phyloP scores from a whole-genome alignment of 2,329 filamentous ascomycete species.

The Dactylellina cionopaga region DNA sequence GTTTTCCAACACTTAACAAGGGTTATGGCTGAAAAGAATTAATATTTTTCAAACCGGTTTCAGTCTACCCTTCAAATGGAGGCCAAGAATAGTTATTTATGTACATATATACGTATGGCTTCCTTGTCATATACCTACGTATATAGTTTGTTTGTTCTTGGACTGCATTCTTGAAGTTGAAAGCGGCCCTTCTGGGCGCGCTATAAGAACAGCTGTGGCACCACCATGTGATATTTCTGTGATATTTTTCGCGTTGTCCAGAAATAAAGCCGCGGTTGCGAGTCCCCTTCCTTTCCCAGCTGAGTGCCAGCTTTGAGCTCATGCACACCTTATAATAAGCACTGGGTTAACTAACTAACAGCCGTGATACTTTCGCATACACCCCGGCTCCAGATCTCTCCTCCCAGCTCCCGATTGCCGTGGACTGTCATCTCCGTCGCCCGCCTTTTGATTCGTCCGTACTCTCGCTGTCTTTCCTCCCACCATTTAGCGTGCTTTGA shows the following conservation, averaged over 20 bases:
- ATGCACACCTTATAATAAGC: too few species aligned
- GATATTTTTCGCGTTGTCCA: constrained; percentile 50
- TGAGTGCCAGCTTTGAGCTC: constrained; percentile 15
- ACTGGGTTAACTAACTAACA: too few species aligned
- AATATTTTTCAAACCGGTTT: too few species aligned
- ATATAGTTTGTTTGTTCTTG: constrained; percentile 4
- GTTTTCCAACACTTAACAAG: too few species aligned
- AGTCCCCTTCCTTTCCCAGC: background rate
- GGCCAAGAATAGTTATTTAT: too few species aligned
- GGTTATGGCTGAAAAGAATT: too few species aligned
- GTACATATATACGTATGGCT: too few species aligned
- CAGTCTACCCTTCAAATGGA: too few species aligned
- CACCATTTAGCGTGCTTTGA: constrained; percentile 5
- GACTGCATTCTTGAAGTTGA: constrained; percentile 31
- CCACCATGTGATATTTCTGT: constrained; percentile 53
- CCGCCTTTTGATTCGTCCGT: constrained; percentile 9
- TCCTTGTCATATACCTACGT: background rate
- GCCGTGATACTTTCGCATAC: constrained; percentile 19
- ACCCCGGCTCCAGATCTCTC: constrained; percentile 19
- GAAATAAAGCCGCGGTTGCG: constrained; percentile 39
- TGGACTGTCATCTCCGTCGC: background rate
- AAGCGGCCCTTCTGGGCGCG: constrained; percentile 2
- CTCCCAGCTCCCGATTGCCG: constrained; percentile 17
- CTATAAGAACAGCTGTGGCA: constrained; percentile 47
- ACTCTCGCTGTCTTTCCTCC: background rate